Percentiles rank a stretch among this genome's conserved stretches.
phyloP scores from a whole-genome alignment of 495 filamentous ascomycete species.

The Penicillium waksmanii region DNA sequence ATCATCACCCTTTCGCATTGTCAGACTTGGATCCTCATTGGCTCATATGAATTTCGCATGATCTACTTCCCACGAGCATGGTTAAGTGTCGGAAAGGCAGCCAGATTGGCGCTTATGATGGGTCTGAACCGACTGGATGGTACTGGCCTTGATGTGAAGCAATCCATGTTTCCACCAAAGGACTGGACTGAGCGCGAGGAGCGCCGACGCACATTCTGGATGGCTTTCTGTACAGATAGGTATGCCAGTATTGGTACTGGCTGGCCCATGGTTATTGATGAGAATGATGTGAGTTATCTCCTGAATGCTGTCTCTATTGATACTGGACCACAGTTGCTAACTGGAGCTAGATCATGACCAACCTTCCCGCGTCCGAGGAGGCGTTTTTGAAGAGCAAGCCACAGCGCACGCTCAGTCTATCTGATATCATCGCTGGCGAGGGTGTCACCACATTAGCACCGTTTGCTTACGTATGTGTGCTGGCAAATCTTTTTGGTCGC shows the following conservation, averaged over 20 bases:
- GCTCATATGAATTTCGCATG: conserved; percentile 90
- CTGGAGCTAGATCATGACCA: conserved; percentile 68
- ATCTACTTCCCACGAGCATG: conserved; percentile 98
- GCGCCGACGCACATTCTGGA: conserved; percentile 90
- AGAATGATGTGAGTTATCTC: conserved; percentile 68
- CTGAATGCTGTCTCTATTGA: not conserved
- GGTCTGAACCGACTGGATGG: conserved; percentile 90
- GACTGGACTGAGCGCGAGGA: conserved; percentile 97
- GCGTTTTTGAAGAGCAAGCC: conserved; percentile 82
- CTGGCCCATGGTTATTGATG: conserved; percentile 94
- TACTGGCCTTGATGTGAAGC: conserved; percentile 85
- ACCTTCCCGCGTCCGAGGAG: conserved; percentile 82
- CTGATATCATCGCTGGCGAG: conserved; percentile 71
- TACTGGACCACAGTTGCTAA: conserved; percentile 11
- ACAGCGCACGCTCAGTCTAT: conserved; percentile 67
- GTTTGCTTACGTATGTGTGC: conserved; percentile 79
- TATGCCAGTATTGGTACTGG: conserved; percentile 97
- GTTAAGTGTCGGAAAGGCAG: conserved; percentile 83
- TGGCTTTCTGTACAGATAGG: conserved; percentile 84
- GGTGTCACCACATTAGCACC: conserved; percentile 73
- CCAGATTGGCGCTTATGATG: conserved; percentile 85
- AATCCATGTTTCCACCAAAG: conserved; percentile 78
- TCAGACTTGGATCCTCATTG: conserved; percentile 81
- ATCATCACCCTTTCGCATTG: conserved; percentile 80
- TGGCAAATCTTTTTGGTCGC: conserved; percentile 90